A percentile compares a stretch with the other conserved stretches of the same genome.
Conservation (phyloP, 208 protist species). For the Trypanosoma mega region DNA sequence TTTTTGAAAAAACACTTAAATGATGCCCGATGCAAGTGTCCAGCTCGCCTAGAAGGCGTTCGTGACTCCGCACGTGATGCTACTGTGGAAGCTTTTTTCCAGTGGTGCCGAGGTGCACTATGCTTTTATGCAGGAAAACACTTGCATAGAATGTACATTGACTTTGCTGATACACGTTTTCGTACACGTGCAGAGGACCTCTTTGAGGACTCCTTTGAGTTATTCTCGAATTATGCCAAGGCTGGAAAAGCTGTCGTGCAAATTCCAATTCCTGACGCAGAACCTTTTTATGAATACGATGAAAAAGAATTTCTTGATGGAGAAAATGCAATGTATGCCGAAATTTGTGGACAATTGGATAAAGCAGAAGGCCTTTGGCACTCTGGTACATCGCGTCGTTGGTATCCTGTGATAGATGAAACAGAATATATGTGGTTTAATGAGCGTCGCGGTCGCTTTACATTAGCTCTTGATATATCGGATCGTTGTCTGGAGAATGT, state of each 20-base stretch:
- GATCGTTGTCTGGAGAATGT: conserved; percentile 87
- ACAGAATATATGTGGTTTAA: conserved; percentile 92
- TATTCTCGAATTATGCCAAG: conserved; percentile 81
- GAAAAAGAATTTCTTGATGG: conserved; percentile 89
- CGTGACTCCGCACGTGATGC: conserved; percentile 60
- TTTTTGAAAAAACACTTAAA: conserved; percentile 72
- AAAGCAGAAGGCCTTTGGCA: conserved; percentile 87
- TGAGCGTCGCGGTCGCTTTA: conserved; percentile 83
- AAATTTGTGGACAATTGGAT: conserved; percentile 75
- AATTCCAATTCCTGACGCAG: conserved; percentile 81
- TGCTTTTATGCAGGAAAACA: conserved; percentile 76
- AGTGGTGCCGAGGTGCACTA: conserved; percentile 85
- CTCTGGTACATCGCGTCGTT: conserved; percentile 77
- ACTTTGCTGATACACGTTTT: conserved; percentile 76
- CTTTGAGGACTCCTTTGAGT: conserved; percentile 86
- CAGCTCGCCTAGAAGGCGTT: conserved; percentile 65
- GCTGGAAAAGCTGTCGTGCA: conserved; percentile 73
- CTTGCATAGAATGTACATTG: conserved; percentile 63
- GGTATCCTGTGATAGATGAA: conserved; percentile 86
- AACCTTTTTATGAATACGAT: conserved; percentile 84
- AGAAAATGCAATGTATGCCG: conserved; percentile 77
- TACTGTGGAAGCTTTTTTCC: conserved; percentile 76
- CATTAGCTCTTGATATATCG: conserved; percentile 77
- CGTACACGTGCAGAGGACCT: conserved; percentile 71
- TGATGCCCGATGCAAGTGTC: conserved; percentile 57